phyloP scores from a whole-genome alignment of 1,284 basidiomycete genomes.

The Ceratobasidium sp. region DNA sequence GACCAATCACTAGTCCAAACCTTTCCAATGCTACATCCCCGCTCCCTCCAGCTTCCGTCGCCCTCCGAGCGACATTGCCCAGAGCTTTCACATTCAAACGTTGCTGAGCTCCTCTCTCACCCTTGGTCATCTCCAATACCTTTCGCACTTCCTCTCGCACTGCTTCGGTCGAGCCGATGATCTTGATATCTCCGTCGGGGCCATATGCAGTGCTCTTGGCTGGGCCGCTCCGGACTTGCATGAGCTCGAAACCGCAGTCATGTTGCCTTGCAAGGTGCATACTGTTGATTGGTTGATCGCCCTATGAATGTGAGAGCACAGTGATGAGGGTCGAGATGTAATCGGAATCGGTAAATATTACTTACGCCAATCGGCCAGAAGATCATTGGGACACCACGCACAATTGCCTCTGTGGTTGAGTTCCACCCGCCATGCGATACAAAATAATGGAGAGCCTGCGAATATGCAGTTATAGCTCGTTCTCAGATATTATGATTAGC shows the following conservation, averaged over 20 bases:
- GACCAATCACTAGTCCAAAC: conserved; percentile 1
- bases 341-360: background rate
- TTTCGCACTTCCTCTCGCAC: conserved; percentile 6
- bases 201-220: background rate
- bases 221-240: conserved; percentile 35
- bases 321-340: background rate
- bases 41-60: conserved; percentile 11
- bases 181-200: background rate
- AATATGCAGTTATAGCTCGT: background rate
- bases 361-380: conserved; percentile 44
- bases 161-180: background rate
- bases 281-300: conserved; percentile 37
- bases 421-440: conserved; percentile 40
- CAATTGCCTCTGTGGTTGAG: conserved; percentile 24
- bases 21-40: conserved; percentile 16
- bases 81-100: conserved; percentile 4
- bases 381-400: conserved; percentile 34
- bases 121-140: background rate
- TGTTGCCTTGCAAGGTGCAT: conserved; percentile 15
- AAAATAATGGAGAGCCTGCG: conserved; percentile 41
- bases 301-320: background rate
- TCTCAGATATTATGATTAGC: background rate
- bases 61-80: background rate
- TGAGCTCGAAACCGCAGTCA: conserved; percentile 37
- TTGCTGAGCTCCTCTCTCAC: conserved; percentile 2